Base-by-base conservation (phyloP, 2,329 filamentous ascomycete species). In the Colletotrichum sp. region DNA sequence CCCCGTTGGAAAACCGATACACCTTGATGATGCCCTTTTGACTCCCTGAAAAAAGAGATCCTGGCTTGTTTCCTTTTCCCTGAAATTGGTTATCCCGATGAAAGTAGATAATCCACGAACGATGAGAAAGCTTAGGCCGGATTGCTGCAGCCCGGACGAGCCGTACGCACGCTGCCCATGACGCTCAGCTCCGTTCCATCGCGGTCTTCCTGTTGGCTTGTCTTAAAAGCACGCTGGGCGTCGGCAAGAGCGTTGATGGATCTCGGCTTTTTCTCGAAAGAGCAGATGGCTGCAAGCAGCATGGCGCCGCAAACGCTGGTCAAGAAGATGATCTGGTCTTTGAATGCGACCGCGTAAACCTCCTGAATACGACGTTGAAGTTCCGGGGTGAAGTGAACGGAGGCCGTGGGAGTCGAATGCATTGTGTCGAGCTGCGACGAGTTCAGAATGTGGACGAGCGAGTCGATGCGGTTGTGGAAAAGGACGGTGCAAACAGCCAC, bases 401-500 rank as follows among this genome's bases (percentile, higher is more conserved):
- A 81, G 27, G 85, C 83, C 1, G 86, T 82, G 1, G 87, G 88
- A 30, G 86, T 88, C 28, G 85, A 86, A 75, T 87, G 87, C 25
- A 90, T 82, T 15, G 83, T 81, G 10, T 82, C 80, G n/a, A 89
- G 80, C 70, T 89, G 84, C 13, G 80, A 75, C 5, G 80, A 69
- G 13, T 83, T 84, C 70, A 89, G 79, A 34, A 81, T 77, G 30
- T 78, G 77, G 15, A 81, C 79, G 13, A 90, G 82, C 43, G 84
- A 80, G 60, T 86, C 84, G 56, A 87, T 84, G 69, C 85, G 84
- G 36, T 81, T 78, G 79, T 91, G 91, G 81, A 92, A 89, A 13
- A 93, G 85, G 16, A 91, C 87, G n/a, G 89, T 92, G 77, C 91
- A 91, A 28, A 89, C 81, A 0, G 91, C 88, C 58, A 93, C 85